Evolutionary conservation across 331 rosid species (phyloP).

Genomic region (Malus hybrid): DNA sequence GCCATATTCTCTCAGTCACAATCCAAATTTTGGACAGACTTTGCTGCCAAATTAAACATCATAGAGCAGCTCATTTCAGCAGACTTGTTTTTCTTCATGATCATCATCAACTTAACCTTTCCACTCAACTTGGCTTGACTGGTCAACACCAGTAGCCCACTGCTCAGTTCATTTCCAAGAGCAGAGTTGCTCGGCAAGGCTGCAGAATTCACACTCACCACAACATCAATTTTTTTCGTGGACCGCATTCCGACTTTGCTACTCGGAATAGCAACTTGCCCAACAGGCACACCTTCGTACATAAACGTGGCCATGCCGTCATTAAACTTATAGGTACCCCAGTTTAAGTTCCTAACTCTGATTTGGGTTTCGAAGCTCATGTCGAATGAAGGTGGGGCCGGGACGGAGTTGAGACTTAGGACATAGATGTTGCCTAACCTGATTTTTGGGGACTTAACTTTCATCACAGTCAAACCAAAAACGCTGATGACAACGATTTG

Average conservation of each 20-base stretch:
- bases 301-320: neutral
- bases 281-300: constrained; percentile 1
- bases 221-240: constrained; percentile 2
- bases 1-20: neutral
- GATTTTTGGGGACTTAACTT: constrained; percentile 16
- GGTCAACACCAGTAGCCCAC: neutral
- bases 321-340: constrained; percentile 7
- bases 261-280: neutral
- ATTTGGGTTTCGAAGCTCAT: constrained; percentile 1
- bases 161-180: constrained; percentile 1
- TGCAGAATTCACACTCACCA: neutral
- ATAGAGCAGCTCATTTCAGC: constrained; percentile 12
- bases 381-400: constrained; percentile 4
- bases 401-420: neutral
- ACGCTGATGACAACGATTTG: constrained; percentile 5
- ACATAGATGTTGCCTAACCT: constrained; percentile 2
- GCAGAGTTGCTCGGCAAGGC: neutral
- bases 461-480: constrained; percentile 11
- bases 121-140: constrained; percentile 5
- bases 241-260: constrained; percentile 4
- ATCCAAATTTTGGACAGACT: neutral
- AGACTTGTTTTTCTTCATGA: constrained; percentile 9
- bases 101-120: constrained; percentile 1
- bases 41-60: constrained; percentile 1
- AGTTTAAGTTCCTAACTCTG: constrained; percentile 8